These are phyloP conservation scores for Kwoniella botswanensis DNA, from an alignment of 768 basidiomycete genomes.

Conservation along the genomic window DNA sequence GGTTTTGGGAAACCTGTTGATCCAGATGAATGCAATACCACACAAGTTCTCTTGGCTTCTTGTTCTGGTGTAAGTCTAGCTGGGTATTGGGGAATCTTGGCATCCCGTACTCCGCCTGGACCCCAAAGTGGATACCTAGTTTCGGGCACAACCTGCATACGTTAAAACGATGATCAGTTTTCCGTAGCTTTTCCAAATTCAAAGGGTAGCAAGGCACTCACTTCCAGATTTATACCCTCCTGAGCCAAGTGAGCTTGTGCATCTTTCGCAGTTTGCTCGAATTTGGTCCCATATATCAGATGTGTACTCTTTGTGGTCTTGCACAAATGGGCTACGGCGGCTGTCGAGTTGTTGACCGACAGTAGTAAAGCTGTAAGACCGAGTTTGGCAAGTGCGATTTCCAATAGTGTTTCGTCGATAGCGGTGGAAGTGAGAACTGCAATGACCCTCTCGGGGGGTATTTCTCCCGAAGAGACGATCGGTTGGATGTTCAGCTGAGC, in stretches of 20 bases:
- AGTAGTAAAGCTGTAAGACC: slow-evolving; percentile 60
- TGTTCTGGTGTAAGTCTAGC: slow-evolving; percentile 46
- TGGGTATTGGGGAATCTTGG: slow-evolving; percentile 39
- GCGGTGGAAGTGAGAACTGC: slow-evolving; percentile 60
- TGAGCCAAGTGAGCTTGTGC: slow-evolving; percentile 52
- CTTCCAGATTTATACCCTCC: slow-evolving; percentile 41
- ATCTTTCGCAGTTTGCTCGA: slow-evolving; percentile 56
- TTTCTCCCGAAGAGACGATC: slow-evolving; percentile 31
- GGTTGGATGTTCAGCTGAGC: slow-evolving; percentile 48
- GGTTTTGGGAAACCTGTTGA: slow-evolving; percentile 57
- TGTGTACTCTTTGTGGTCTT: slow-evolving; percentile 59
- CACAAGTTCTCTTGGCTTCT: slow-evolving; percentile 42
- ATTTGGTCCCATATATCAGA: slow-evolving; percentile 61
- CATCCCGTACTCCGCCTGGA: slow-evolving; percentile 55
- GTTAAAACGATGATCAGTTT: neutral
- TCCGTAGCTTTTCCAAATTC: neutral
- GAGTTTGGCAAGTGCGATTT: slow-evolving; percentile 61
- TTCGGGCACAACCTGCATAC: slow-evolving; percentile 47
- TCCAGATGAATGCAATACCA: slow-evolving; percentile 53
- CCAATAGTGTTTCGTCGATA: slow-evolving; percentile 61
- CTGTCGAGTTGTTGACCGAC: slow-evolving; percentile 63
- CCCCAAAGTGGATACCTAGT: slow-evolving; percentile 61
- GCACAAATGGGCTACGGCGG: slow-evolving; percentile 63
- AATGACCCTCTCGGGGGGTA: slow-evolving; percentile 58
- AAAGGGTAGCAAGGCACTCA: slow-evolving; percentile 3